phyloP scores from a whole-genome alignment of 2,329 filamentous ascomycete genomes.

The Sphaceloma murrayae region DNA sequence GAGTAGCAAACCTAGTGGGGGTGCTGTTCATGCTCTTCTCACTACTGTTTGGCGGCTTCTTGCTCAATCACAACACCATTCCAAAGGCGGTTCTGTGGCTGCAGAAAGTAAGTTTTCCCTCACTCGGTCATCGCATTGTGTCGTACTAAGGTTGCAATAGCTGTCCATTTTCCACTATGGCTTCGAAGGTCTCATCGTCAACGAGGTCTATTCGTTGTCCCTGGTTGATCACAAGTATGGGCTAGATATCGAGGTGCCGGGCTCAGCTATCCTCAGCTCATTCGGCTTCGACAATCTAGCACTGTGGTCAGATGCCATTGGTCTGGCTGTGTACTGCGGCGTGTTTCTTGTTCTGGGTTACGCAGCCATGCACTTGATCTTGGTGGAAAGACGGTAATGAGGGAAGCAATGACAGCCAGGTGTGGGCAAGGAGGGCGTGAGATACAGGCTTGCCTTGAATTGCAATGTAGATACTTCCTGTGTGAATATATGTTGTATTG shows the following conservation, averaged over 20 bases:
- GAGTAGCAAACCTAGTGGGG: slow-evolving; percentile 87
- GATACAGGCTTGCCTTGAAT: neutral
- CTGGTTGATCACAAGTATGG: slow-evolving; percentile 92
- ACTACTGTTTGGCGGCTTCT: slow-evolving; percentile 81
- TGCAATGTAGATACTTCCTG: slow-evolving; percentile 11
- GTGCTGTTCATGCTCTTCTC: slow-evolving; percentile 97
- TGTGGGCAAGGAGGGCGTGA: neutral
- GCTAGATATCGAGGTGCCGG: slow-evolving; percentile 90
- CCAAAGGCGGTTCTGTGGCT: slow-evolving; percentile 79
- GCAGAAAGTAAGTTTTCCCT: slow-evolving; percentile 53
- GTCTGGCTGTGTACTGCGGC: slow-evolving; percentile 70
- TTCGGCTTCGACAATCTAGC: slow-evolving; percentile 89
- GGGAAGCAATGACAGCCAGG: neutral
- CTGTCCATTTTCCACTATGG: slow-evolving; percentile 97
- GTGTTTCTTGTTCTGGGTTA: slow-evolving; percentile 84
- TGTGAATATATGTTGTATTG: too few relatives aligned
- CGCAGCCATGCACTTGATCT: slow-evolving; percentile 79
- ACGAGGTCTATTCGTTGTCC: slow-evolving; percentile 84
- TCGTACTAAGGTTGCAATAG: slow-evolving; percentile 32
- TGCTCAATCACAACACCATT: slow-evolving; percentile 91
- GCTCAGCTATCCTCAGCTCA: slow-evolving; percentile 82
- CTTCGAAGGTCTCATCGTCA: slow-evolving; percentile 93
- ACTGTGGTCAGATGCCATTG: slow-evolving; percentile 74
- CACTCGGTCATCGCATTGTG: neutral
- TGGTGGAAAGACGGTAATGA: slow-evolving; percentile 72